Evolutionary conservation across 768 basidiomycete species (phyloP), one percentile per base, ranked within the genome.

Genomic region (Mrakia gelida): DNA sequence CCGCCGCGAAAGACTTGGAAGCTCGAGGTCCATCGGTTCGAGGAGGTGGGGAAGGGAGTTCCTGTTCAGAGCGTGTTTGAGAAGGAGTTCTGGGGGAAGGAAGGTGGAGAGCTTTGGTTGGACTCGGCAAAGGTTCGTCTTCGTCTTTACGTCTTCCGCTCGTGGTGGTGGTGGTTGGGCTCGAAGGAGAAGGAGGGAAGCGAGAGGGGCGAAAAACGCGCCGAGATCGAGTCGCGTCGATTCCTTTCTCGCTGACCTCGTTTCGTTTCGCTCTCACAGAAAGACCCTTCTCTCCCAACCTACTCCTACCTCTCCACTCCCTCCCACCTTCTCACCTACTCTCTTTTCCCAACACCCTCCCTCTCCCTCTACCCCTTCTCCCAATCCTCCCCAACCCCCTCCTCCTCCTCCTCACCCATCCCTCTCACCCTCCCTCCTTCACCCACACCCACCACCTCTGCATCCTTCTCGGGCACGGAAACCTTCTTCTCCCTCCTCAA

Each of bases 291-390:
- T 9, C 74, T 45, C 8, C 70, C 77, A 7, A 43, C 74, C 3
- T 79, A 71, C 73, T 79, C 78, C 30, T 79, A 79, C 59, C 78
- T 79, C 32, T 62, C 73, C 30, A 63, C 56, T 1, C 78, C 73
- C 26, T 62, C 56, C 26, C 73, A 75, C 28, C 41, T 65, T 56
- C 56, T 79, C 18, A 75, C 65, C 59, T 79, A 79, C 70, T 38
- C 54, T 34, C 76, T 77, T 11, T 45, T 59, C 32, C 76, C 76
- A 18, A 34, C 43, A 2, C 71, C 56, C 34, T 5, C 28, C 0
- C 52, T 61, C 34, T 41, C 70, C 34, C 52, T 79, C 54, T 61
- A 70, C 71, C 75, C 59, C 28, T 28, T 49, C 76, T 77, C 34
- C 5, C n/a, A n/a, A n/a, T 41, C 45, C 70, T 8, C 38, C 8